Percentiles rank a stretch among this genome's conserved stretches.
phyloP scores from a whole-genome alignment of 192 early-diverging fungal species.

The Coemansia sp. region DNA sequence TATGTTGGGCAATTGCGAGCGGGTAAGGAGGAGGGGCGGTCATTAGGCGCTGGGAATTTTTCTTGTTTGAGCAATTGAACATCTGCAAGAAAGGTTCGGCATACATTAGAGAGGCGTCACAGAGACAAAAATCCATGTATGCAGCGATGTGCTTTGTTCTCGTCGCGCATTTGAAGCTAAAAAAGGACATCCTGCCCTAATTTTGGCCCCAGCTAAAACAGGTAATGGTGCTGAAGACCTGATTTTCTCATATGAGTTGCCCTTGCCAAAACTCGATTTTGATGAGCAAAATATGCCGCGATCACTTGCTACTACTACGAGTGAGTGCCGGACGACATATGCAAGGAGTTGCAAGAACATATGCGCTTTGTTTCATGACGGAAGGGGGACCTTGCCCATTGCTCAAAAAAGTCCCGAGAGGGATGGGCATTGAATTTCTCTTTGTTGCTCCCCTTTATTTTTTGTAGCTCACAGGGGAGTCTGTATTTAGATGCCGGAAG shows the following conservation, averaged over 20 bases:
- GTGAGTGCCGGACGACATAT: neutral
- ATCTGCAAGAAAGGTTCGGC: neutral
- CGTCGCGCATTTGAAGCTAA: neutral
- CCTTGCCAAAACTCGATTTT: neutral
- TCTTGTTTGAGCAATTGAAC: neutral
- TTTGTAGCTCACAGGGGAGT: neutral
- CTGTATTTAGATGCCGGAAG: slow-evolving; percentile 4
- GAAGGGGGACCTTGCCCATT: neutral
- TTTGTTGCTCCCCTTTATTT: neutral
- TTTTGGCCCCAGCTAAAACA: neutral
- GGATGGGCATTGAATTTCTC: neutral
- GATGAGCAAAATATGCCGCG: neutral
- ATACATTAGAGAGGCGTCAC: neutral
- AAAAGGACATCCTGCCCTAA: neutral
- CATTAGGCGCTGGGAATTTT: neutral
- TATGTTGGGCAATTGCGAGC: slow-evolving; percentile 2
- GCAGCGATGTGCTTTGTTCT: neutral
- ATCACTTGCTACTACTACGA: neutral
- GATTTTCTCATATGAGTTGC: neutral
- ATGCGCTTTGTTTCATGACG: neutral
- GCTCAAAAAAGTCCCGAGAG: neutral
- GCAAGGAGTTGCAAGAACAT: neutral
- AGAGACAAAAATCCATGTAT: slow-evolving; percentile 5
- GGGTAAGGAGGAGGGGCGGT: neutral
- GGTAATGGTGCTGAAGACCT: neutral